Evolutionary conservation across 2,329 filamentous ascomycete species (phyloP), one percentile per base, ranked within the genome.

Genomic region (Epichloe glyceriae): DNA sequence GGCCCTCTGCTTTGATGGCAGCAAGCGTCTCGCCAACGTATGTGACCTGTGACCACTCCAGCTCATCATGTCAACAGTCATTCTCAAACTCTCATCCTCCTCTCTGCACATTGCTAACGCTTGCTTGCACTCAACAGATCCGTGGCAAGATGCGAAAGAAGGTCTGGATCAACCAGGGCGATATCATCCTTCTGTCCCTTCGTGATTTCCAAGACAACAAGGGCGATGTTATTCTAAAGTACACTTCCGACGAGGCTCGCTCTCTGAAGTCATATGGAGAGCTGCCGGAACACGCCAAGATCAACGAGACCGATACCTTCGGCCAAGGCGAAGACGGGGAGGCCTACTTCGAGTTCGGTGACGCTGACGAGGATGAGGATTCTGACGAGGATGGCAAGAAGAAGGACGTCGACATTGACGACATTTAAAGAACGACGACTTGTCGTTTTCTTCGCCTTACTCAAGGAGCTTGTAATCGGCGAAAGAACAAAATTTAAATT

Each of bases 131-230:
- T 15, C 33, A 34, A 7, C 45, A 69, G 67, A 70, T 70, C 48
- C 88, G 91, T 57, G 91, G 91, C 73, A 97, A 98, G 74, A 86
- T 98, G 64, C 84, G 93, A 64, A 98, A 98, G 81, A 98, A 98
- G 81, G 93, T 97, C 71, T 96, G 89, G 89, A 96, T 96, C 79
- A 96, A 95, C 79, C 89, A 95, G 75, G 89, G 89, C 66, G 88
- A 95, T 69, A 95, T 95, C 68, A 90, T 91, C 68, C 80, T 91
- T 44, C 76, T 91, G 55, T 90, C 85, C 37, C 83, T 95, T 55
- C 86, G 88, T 61, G 89, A 94, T 70, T 94, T 94, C 74, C 88
- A 95, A 69, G 88, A 93, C 71, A 86, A 91, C 73, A 95, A 95
- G 75, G 90, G 90, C 69, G 90, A 96, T 68, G 95, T 96, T 69